These are phyloP conservation scores for Buddleja alternifolia DNA, from an alignment of 257 asterid genomes.

Conservation along the genomic window DNA sequence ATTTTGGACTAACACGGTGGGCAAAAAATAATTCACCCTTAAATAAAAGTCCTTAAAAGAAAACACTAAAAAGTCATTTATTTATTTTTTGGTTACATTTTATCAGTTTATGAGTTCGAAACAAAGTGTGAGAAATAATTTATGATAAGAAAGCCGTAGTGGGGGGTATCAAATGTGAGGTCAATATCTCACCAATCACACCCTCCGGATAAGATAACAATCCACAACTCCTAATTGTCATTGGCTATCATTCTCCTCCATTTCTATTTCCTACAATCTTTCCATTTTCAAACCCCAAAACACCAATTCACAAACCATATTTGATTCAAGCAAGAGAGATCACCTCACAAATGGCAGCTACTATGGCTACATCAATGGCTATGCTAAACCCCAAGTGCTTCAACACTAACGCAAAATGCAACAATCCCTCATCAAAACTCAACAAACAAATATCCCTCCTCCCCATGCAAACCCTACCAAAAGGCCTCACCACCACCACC, in stretches of 20 bases:
- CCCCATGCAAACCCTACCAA: slow-evolving; percentile 57
- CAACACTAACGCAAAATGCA: slow-evolving; percentile 33
- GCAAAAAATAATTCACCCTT: too few relatives aligned
- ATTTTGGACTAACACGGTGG: too few relatives aligned
- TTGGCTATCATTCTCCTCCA: slow-evolving; percentile 41
- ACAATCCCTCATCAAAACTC: slow-evolving; percentile 35
- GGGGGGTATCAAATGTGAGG: slow-evolving; percentile 43
- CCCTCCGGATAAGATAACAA: slow-evolving; percentile 65
- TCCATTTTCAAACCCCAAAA: slow-evolving; percentile 34
- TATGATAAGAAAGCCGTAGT: too few relatives aligned
- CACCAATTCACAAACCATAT: not conserved
- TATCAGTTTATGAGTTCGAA: too few relatives aligned
- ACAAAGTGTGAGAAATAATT: too few relatives aligned
- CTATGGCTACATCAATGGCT: slow-evolving; percentile 73
- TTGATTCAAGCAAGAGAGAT: not conserved
- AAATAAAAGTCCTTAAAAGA: too few relatives aligned
- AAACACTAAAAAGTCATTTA: too few relatives aligned
- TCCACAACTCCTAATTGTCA: slow-evolving; percentile 41
- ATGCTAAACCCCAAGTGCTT: slow-evolving; percentile 64
- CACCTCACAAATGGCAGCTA: slow-evolving; percentile 56
- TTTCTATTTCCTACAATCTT: slow-evolving; percentile 20
- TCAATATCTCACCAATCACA: slow-evolving; percentile 47
- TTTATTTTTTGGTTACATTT: too few relatives aligned
- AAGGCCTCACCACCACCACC: slow-evolving; percentile 40
- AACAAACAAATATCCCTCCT: slow-evolving; percentile 44